Percentiles rank a stretch among this genome's conserved stretches.
These are phyloP conservation scores for Boehmeria nivea DNA, from an alignment of 306 rosid species.

Conservation along the genomic window DNA sequence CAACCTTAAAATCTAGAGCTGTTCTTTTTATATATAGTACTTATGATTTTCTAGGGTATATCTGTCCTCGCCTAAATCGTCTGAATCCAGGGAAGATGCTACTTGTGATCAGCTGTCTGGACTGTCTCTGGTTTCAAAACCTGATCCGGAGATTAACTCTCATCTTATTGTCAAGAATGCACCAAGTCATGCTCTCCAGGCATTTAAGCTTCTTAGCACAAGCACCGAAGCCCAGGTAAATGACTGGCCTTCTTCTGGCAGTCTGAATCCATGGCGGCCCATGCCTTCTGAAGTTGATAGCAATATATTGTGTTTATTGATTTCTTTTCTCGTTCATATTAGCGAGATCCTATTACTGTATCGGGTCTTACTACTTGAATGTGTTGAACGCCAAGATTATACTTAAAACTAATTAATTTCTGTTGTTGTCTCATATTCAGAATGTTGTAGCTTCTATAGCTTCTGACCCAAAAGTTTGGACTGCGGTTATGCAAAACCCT, in stretches of 20 bases:
- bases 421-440: slow-evolving; percentile 31
- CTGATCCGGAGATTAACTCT: slow-evolving; percentile 38
- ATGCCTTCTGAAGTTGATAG: neutral
- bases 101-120: slow-evolving; percentile 26
- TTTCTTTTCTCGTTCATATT: neutral
- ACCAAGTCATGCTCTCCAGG: too few species aligned
- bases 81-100: slow-evolving; percentile 18
- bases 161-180: slow-evolving; percentile 27
- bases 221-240: slow-evolving; percentile 69
- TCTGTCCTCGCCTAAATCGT: slow-evolving; percentile 39
- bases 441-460: slow-evolving; percentile 74
- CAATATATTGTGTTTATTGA: neutral
- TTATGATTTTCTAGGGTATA: slow-evolving; percentile 42
- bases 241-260: slow-evolving; percentile 4
- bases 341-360: neutral
- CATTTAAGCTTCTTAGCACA: slow-evolving; percentile 51
- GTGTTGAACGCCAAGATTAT: neutral
- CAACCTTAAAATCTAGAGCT: neutral
- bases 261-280: neutral
- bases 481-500: slow-evolving; percentile 57
- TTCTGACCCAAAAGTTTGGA: slow-evolving; percentile 62
- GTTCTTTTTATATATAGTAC: neutral
- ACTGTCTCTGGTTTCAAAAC: slow-evolving; percentile 17
- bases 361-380: neutral
- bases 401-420: neutral